Evolutionary conservation across 169 alveolate genomes (phyloP).

Genomic region (Besnoitia besnoiti): DNA sequence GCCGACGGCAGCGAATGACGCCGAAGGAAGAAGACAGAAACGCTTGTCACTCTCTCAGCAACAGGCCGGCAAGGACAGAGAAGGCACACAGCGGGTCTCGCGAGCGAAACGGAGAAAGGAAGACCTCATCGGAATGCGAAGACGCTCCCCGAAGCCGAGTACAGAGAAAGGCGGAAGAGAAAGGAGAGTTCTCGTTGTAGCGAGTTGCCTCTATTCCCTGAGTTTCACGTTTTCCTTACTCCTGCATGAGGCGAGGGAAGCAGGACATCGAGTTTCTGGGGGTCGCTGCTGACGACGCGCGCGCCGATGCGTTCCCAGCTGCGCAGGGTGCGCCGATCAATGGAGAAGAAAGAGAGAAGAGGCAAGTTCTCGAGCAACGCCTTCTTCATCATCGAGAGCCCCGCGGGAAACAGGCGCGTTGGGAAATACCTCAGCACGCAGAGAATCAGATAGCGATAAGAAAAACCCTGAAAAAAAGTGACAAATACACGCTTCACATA

Average conservation of each 20-base stretch:
- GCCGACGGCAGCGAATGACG: neutral
- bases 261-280: constrained; percentile 26
- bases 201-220: neutral
- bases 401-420: neutral
- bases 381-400: neutral
- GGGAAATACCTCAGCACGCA: constrained; percentile 21
- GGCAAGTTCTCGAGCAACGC: constrained; percentile 44
- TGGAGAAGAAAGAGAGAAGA: neutral
- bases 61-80: no score
- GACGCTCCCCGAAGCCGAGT: no score
- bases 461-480: neutral
- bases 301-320: neutral
- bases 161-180: no score
- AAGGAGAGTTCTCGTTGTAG: neutral
- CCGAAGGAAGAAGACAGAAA: neutral
- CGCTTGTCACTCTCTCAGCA: no score
- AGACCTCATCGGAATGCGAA: neutral
- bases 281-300: neutral
- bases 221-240: neutral
- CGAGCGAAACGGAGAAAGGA: neutral
- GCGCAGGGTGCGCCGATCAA: constrained; percentile 30
- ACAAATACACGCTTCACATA: neutral
- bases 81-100: neutral
- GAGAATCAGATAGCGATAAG: constrained; percentile 17
- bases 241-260: constrained; percentile 56